These are phyloP conservation scores for Aquilaria malaccensis DNA, from an alignment of 345 rosid species.

Conservation along the genomic window DNA sequence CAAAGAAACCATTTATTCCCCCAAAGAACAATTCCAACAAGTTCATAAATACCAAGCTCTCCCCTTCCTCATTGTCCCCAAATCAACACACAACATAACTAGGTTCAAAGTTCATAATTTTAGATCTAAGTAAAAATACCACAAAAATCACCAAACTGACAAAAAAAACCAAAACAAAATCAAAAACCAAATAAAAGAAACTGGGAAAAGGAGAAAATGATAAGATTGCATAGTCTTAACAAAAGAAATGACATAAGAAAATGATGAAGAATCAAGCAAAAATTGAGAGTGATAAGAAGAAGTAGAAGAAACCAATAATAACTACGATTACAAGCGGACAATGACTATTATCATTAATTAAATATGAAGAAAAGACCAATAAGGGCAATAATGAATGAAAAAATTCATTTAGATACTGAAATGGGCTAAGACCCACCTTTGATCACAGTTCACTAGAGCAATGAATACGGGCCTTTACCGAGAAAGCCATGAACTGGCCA, in stretches of 20 bases:
- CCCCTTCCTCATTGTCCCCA: no score
- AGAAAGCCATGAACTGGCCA: no score
- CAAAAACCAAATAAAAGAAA: not conserved
- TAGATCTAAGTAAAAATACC: not conserved
- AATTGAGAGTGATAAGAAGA: not conserved
- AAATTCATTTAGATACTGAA: no score
- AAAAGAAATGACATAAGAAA: not conserved
- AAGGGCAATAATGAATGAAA: no score
- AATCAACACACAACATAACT: not conserved
- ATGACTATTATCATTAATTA: no score
- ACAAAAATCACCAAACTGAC: not conserved
- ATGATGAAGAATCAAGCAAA: not conserved
- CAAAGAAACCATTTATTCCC: not conserved
- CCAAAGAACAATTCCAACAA: not conserved
- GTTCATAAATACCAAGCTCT: not conserved
- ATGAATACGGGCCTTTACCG: no score
- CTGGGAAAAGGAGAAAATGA: not conserved
- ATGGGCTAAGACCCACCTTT: no score
- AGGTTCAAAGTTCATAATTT: not conserved
- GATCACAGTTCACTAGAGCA: no score
- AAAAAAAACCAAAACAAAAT: not conserved
- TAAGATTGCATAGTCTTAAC: conserved; percentile 2
- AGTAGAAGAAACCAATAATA: no score
- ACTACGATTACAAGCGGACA: no score
- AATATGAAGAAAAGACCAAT: no score